Evolutionary conservation across 148 eudicot genomes (phyloP).

Genomic region (Drosera capensis): DNA sequence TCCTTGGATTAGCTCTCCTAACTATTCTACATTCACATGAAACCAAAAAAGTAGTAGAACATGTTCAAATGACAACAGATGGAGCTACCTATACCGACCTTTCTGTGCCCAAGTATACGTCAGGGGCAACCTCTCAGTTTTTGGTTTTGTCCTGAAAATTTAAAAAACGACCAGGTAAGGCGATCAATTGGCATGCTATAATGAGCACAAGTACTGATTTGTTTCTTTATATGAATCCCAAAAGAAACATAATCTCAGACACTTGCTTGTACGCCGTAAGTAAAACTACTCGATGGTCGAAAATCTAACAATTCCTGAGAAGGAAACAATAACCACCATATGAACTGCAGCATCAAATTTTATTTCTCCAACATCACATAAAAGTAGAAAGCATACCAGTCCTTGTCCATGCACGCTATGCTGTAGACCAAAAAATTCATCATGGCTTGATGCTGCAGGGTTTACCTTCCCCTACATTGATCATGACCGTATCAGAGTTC

Average conservation of each 20-base stretch:
- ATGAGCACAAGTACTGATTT: no score
- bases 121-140: no score
- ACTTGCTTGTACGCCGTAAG: constrained; percentile 54
- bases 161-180: no score
- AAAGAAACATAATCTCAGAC: constrained; percentile 12
- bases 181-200: not conserved
- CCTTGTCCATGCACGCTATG: constrained; percentile 68
- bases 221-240: no score
- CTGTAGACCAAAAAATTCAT: constrained; percentile 65
- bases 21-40: no score
- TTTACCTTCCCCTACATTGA: constrained; percentile 55
- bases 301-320: constrained; percentile 73
- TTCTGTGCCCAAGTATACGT: no score
- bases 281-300: constrained; percentile 44
- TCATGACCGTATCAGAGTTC: not conserved
- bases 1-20: no score
- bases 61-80: no score
- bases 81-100: no score
- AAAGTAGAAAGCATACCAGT: constrained; percentile 32
- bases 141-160: no score
- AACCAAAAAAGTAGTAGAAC: no score
- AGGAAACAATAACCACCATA: not conserved
- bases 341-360: not conserved
- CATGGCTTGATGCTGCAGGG: constrained; percentile 59
- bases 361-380: not conserved